Conservation (phyloP, 768 basidiomycete genomes). For the Leccinum boreale region DNA sequence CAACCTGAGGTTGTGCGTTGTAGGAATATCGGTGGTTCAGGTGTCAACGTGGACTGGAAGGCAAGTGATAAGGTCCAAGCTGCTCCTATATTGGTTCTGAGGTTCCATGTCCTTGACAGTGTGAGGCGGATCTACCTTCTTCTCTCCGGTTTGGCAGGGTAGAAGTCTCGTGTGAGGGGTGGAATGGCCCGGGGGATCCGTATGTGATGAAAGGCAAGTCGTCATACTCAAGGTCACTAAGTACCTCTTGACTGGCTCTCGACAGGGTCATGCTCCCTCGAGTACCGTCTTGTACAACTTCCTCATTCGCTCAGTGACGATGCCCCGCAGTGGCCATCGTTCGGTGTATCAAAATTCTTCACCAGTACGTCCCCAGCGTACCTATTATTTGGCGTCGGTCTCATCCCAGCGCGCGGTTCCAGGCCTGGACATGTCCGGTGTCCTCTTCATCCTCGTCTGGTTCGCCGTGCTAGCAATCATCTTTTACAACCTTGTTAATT, state of each 20-base stretch:
- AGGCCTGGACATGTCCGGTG: conserved; percentile 48
- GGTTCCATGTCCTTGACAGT: conserved; percentile 42
- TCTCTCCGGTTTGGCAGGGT: conserved; percentile 80
- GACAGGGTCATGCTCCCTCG: conserved; percentile 81
- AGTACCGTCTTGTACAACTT: conserved; percentile 77
- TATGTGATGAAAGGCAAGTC: conserved; percentile 77
- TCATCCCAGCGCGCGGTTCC: not conserved
- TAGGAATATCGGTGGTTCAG: conserved; percentile 71
- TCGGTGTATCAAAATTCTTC: conserved; percentile 17
- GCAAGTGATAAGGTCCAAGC: conserved; percentile 36
- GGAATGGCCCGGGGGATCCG: conserved; percentile 76
- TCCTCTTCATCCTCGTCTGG: conserved; percentile 59
- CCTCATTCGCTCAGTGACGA: conserved; percentile 37
- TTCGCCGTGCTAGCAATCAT: conserved; percentile 48
- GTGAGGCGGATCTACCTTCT: conserved; percentile 86
- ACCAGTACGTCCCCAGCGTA: conserved; percentile 13
- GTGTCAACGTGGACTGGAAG: conserved; percentile 89
- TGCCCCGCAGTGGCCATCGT: conserved; percentile 4
- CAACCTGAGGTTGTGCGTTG: conserved; percentile 87
- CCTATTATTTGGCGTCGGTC: not conserved
- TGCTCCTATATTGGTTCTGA: conserved; percentile 8
- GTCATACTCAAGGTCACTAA: not conserved
- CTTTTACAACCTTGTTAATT: conserved; percentile 55
- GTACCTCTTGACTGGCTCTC: conserved; percentile 1
- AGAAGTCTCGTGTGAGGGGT: conserved; percentile 89